Evolutionary conservation across 257 asterid genomes (phyloP).

Genomic region (Fraxinus excelsior): DNA sequence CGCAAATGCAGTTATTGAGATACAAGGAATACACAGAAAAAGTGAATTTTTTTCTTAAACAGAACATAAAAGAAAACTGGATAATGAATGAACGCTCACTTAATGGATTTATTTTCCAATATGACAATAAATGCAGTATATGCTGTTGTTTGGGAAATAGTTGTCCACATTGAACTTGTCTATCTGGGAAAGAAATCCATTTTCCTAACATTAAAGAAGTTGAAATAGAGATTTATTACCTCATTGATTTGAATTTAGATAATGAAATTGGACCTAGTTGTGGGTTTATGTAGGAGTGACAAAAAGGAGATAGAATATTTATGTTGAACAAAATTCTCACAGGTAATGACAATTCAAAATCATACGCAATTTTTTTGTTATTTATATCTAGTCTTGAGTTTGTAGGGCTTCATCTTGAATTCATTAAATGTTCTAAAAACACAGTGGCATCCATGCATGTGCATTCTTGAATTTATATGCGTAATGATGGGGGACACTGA

Average conservation of each 20-base stretch:
- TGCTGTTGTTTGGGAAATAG: not conserved
- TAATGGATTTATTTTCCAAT: too few relatives aligned
- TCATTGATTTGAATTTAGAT: not conserved
- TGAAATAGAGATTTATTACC: not conserved
- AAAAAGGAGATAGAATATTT: too few relatives aligned
- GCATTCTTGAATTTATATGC: not conserved
- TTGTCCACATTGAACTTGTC: not conserved
- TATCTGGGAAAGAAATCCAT: not conserved
- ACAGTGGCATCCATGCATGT: too few relatives aligned
- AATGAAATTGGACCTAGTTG: not conserved
- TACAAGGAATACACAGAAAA: not conserved
- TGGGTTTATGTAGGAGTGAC: not conserved
- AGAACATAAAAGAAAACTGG: too few relatives aligned
- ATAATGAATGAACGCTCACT: too few relatives aligned
- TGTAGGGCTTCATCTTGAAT: not conserved
- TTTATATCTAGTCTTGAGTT: not conserved
- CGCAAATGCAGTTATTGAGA: not conserved
- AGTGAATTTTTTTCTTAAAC: too few relatives aligned
- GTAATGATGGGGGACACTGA: too few relatives aligned
- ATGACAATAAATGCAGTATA: not conserved
- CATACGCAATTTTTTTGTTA: too few relatives aligned
- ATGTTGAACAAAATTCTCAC: too few relatives aligned
- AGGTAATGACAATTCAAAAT: too few relatives aligned
- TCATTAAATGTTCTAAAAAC: not conserved
- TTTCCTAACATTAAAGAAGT: not conserved